These are phyloP conservation scores for Diplocarpon rosae DNA, from an alignment of 2,329 filamentous ascomycete species.

Conservation along the genomic window DNA sequence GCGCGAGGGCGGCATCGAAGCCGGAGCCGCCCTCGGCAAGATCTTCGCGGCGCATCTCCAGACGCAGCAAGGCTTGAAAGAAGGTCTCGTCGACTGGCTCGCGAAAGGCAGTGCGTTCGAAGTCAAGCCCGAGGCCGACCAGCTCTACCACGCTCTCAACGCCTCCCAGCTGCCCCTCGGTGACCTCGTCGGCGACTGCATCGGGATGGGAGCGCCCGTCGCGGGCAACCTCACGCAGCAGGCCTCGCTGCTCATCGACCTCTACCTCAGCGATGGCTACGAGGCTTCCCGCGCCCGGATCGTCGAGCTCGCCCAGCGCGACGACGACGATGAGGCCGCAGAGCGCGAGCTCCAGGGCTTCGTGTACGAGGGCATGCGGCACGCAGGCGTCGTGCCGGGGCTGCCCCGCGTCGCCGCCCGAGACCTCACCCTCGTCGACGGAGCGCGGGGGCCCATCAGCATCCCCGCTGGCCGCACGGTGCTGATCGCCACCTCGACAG, in stretches of 20 bases:
- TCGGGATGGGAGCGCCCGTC: slow-evolving; percentile 38
- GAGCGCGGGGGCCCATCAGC: slow-evolving; percentile 34
- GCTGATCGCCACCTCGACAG: slow-evolving; percentile 33
- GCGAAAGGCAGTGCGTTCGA: slow-evolving; percentile 38
- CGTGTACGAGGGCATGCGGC: slow-evolving; percentile 44
- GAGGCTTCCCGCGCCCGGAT: slow-evolving; percentile 40
- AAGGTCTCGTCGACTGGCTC: slow-evolving; percentile 35
- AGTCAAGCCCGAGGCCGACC: slow-evolving; percentile 38
- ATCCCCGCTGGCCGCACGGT: slow-evolving; percentile 35
- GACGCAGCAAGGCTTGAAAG: slow-evolving; percentile 33
- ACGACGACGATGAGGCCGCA: slow-evolving; percentile 32
- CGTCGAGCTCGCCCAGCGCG: slow-evolving; percentile 32
- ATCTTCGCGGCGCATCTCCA: slow-evolving; percentile 36
- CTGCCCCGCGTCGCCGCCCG: slow-evolving; percentile 37
- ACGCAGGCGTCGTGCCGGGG: slow-evolving; percentile 40
- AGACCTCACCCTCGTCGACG: slow-evolving; percentile 34
- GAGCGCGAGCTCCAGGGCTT: slow-evolving; percentile 39
- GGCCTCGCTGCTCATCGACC: slow-evolving; percentile 40
- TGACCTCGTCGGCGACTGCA: slow-evolving; percentile 39
- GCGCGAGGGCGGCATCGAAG: slow-evolving; percentile 33
- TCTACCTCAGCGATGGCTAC: slow-evolving; percentile 39
- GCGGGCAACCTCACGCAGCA: slow-evolving; percentile 42
- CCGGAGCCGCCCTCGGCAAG: slow-evolving; percentile 28
- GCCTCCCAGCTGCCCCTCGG: slow-evolving; percentile 35
- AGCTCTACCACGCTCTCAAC: slow-evolving; percentile 39